phyloP scores from a whole-genome alignment of 2,329 filamentous ascomycete species.

The Aspergillus fumigatiaffinis region DNA sequence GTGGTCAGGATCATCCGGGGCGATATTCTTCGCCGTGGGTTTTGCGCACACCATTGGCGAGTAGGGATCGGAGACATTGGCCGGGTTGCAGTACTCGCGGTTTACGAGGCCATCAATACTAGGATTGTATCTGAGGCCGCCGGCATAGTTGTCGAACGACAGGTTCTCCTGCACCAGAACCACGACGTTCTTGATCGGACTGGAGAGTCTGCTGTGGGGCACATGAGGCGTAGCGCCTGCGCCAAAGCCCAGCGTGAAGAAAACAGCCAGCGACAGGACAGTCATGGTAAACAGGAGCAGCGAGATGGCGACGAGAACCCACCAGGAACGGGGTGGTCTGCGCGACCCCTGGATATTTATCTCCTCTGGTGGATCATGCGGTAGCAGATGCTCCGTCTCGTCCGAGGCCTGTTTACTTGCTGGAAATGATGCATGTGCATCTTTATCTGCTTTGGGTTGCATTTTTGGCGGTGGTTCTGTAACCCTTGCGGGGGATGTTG shows the following conservation, averaged over 20 bases:
- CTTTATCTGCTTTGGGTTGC: background rate
- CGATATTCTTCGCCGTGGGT: slow-evolving; percentile 35
- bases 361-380: background rate
- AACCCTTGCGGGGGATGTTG: background rate
- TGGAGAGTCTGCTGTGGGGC: background rate
- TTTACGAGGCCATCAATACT: slow-evolving; percentile 34
- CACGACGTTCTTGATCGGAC: slow-evolving; percentile 48
- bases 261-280: slow-evolving; percentile 6
- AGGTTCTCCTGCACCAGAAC: slow-evolving; percentile 45
- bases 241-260: slow-evolving; percentile 11
- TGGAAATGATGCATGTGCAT: background rate
- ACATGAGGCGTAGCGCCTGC: slow-evolving; percentile 6
- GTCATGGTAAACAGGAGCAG: slow-evolving; percentile 6
- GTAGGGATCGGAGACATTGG: slow-evolving; percentile 24
- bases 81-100: slow-evolving; percentile 38
- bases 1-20: slow-evolving; percentile 44
- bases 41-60: slow-evolving; percentile 34
- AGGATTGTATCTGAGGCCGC: slow-evolving; percentile 36
- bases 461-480: background rate
- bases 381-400: background rate
- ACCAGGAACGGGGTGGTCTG: background rate
- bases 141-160: slow-evolving; percentile 40
- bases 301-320: background rate
- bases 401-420: background rate
- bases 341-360: background rate